Percentiles rank a stretch among this genome's conserved stretches.
Evolutionary conservation across 2,329 filamentous ascomycete genomes (phyloP).

Genomic region (Aspergillus sp.): DNA sequence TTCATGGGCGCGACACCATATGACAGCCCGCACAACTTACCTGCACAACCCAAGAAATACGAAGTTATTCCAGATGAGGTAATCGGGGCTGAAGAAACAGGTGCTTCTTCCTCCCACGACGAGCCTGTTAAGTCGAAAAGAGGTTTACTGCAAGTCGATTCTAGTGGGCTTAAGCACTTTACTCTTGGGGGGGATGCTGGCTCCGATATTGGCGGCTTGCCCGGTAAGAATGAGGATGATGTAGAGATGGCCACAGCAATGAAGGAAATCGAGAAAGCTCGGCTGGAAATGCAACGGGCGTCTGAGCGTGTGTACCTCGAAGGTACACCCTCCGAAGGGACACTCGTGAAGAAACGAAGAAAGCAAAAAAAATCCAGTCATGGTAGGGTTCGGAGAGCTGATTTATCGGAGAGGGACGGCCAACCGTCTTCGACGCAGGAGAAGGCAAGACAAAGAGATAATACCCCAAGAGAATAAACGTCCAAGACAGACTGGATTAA

Average conservation of each 20-base stretch:
- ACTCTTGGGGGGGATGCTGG: slow-evolving; percentile 53
- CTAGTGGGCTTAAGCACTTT: slow-evolving; percentile 73
- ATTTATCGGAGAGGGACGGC: slow-evolving; percentile 1
- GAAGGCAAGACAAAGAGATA: not conserved
- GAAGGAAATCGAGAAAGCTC: slow-evolving; percentile 80
- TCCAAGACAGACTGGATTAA: not conserved
- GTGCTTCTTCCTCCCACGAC: slow-evolving; percentile 40
- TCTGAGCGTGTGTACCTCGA: slow-evolving; percentile 52
- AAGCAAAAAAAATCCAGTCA: slow-evolving; percentile 30
- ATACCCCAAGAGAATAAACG: not conserved
- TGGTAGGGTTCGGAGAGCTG: not conserved
- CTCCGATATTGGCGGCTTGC: slow-evolving; percentile 42
- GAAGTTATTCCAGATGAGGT: slow-evolving; percentile 74
- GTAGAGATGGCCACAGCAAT: slow-evolving; percentile 86
- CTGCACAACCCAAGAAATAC: slow-evolving; percentile 57
- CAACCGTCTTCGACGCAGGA: not conserved
- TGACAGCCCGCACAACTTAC: slow-evolving; percentile 32
- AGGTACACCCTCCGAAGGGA: slow-evolving; percentile 46
- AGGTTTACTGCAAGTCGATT: slow-evolving; percentile 78
- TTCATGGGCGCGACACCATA: slow-evolving; percentile 14
- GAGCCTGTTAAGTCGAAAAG: slow-evolving; percentile 53
- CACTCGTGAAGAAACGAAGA: slow-evolving; percentile 60
- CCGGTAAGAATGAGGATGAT: slow-evolving; percentile 72
- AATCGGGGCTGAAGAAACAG: slow-evolving; percentile 48
- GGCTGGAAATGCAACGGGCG: slow-evolving; percentile 73